Evolutionary conservation across 2,329 filamentous ascomycete genomes (phyloP).

Genomic region (Aspergillus proliferans): DNA sequence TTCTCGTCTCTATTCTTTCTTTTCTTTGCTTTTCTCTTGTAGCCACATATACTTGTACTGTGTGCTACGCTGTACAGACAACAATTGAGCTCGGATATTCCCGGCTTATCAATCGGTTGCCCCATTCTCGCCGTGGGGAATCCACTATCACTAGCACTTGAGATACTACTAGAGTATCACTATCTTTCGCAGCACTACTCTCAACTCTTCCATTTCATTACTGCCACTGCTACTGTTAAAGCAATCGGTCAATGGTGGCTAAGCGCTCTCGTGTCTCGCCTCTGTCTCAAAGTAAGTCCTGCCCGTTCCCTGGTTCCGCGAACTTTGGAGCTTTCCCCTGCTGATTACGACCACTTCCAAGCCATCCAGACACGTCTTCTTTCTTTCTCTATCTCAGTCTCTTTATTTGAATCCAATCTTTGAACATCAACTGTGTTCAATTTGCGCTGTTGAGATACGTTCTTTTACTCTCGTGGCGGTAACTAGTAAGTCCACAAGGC

Average conservation of each 20-base stretch:
- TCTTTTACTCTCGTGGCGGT: neutral
- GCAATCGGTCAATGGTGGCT: too few relatives aligned
- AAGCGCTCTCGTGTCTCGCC: too few relatives aligned
- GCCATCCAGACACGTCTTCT: neutral
- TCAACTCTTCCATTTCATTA: neutral
- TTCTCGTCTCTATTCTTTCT: neutral
- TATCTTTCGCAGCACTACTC: neutral
- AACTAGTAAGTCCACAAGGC: neutral
- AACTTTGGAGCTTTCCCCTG: neutral
- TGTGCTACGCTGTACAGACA: too few relatives aligned
- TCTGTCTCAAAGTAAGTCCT: too few relatives aligned
- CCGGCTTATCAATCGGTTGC: conserved; percentile 1
- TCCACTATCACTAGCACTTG: neutral
- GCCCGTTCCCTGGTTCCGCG: neutral
- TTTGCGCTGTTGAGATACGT: neutral
- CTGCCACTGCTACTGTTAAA: too few relatives aligned
- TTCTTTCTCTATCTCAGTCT: neutral
- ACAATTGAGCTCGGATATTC: neutral
- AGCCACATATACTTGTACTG: neutral
- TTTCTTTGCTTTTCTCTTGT: neutral
- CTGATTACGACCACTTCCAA: neutral
- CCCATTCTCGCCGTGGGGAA: neutral
- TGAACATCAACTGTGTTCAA: too few relatives aligned
- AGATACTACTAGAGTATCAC: neutral
- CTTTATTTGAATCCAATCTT: neutral